Percentiles rank a stretch among this genome's conserved stretches.
Evolutionary conservation across 2,329 filamentous ascomycete species (phyloP).

Genomic region (Macrophomina pseudophaseolina): DNA sequence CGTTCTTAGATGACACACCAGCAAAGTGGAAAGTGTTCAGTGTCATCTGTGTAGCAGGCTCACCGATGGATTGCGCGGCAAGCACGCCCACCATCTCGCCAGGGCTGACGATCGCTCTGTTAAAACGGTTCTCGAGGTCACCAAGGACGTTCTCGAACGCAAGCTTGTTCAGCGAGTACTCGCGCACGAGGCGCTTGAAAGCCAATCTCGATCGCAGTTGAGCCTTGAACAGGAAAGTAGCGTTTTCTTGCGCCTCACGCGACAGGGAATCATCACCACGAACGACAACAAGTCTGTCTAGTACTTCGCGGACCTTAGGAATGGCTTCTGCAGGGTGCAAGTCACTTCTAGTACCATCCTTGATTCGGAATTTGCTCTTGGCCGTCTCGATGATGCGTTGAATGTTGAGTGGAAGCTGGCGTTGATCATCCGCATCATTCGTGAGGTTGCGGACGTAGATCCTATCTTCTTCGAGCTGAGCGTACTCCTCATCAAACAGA

Average conservation of each 20-base stretch:
- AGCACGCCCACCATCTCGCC: slow-evolving; percentile 99
- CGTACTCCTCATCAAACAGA: slow-evolving; percentile 87
- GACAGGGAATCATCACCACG: slow-evolving; percentile 85
- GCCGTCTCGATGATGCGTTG: slow-evolving; percentile 89
- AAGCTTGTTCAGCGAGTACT: slow-evolving; percentile 84
- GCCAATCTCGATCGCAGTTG: slow-evolving; percentile 86
- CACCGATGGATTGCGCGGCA: slow-evolving; percentile 97
- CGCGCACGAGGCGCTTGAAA: slow-evolving; percentile 88
- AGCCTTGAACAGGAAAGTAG: slow-evolving; percentile 90
- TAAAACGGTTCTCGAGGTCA: slow-evolving; percentile 87
- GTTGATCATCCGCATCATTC: slow-evolving; percentile 73
- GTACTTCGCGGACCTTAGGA: slow-evolving; percentile 73
- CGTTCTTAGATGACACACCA: slow-evolving; percentile 99
- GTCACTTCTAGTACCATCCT: slow-evolving; percentile 83
- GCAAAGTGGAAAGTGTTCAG: slow-evolving; percentile 99
- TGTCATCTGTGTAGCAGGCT: slow-evolving; percentile 99
- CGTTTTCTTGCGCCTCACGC: slow-evolving; percentile 81
- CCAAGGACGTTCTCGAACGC: slow-evolving; percentile 92
- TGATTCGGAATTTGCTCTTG: slow-evolving; percentile 88
- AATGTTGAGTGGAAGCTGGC: slow-evolving; percentile 93
- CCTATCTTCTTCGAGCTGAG: slow-evolving; percentile 76
- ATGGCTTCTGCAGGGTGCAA: slow-evolving; percentile 88
- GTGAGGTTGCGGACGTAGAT: slow-evolving; percentile 73
- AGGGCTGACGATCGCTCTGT: slow-evolving; percentile 81
- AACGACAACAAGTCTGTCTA: slow-evolving; percentile 82